Evolutionary conservation across 192 early-diverging fungal species (phyloP), one percentile per base, ranked within the genome.

Genomic region (Anaeromyces robustus): DNA sequence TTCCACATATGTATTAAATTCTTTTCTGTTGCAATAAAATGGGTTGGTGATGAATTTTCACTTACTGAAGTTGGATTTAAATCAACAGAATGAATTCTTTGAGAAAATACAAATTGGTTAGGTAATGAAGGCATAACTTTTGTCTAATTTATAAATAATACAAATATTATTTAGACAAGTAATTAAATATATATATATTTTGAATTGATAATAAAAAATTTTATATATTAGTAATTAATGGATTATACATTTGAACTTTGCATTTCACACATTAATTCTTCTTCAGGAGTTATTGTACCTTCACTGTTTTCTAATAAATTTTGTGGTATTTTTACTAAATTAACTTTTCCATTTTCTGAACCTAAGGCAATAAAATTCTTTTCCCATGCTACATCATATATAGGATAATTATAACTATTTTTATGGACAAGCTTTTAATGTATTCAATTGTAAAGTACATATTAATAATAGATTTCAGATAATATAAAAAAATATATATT

Each of bases 11-110:
- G 83, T 2, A 85, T 59, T 34, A 59, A 85, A 26, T 78, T 77
- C 2, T 84, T 83, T 30, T 82, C 80, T n/a, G 84, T 77, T 13
- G 86, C 89, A 29, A 89, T 30, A 39, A 88, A 84, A 29, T 82
- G 78, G 78, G 79, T 26, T 30, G 86, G 79, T 29, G 77, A 29
- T 5, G 77, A 29, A 30, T 79, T 31, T 12, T 22, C 3, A 28
- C 30, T 30, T 13, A 78, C 52, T 26, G 77, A 22, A 13, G 30
- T 43, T 30, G 87, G 88, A 77, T 83, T 83, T 79, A 89, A 86
- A 17, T 85, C 84, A 1, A 86, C 82, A 77, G 78, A 79, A 18
- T 85, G 82, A 0, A 88, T 79, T 14, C 86, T 68, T 68, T 68
- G 52, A 0, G 52, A 68, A 11, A 68, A 68, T 22, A 68, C 26